Conservation (phyloP, 2,329 filamentous ascomycete species). For the Kalmusia sp. region DNA sequence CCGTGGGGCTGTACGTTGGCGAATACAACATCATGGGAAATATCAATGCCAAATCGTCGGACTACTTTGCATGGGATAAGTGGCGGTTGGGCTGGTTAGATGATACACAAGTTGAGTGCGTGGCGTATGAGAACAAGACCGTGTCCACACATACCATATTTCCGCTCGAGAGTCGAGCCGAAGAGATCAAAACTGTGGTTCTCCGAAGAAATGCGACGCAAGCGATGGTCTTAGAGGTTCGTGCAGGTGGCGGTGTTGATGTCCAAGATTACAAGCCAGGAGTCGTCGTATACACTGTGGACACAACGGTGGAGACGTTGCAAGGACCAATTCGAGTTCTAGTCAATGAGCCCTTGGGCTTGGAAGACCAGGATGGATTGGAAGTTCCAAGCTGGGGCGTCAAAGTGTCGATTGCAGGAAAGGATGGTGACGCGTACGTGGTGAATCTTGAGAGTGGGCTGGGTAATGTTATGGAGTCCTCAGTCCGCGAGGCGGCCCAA, state of each 20-base stretch:
- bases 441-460: neutral
- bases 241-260: neutral
- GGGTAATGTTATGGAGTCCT: neutral
- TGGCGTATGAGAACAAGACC: neutral
- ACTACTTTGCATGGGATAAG: slow-evolving; percentile 8
- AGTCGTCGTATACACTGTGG: neutral
- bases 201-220: slow-evolving; percentile 1
- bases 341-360: neutral
- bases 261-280: neutral
- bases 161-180: neutral
- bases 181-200: neutral
- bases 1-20: neutral
- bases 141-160: neutral
- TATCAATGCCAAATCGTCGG: neutral
- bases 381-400: neutral
- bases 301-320: slow-evolving; percentile 3
- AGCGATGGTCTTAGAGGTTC: neutral
- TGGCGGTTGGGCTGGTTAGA: slow-evolving; percentile 5
- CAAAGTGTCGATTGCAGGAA: neutral
- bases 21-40: slow-evolving; percentile 3
- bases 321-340: slow-evolving; percentile 1
- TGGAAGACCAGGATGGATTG: neutral
- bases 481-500: no score
- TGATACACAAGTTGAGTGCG: neutral
- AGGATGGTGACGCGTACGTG: neutral